phyloP scores from a whole-genome alignment of 176 grass and related monocot genomes.

The Pontederia paniculata region DNA sequence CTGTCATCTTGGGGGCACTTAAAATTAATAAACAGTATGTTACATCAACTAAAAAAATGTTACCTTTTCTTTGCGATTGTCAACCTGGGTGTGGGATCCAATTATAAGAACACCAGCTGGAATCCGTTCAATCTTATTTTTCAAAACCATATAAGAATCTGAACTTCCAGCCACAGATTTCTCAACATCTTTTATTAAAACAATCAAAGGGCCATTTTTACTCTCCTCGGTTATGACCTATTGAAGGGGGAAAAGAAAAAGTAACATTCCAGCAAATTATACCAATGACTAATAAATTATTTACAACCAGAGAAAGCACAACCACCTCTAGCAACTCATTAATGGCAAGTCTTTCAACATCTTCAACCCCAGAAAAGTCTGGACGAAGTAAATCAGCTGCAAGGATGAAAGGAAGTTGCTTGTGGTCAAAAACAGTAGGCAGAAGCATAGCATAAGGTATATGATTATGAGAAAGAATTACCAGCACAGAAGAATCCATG shows the following conservation, averaged over 20 bases:
- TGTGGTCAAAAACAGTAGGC: background rate
- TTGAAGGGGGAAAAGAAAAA: conserved; percentile 22
- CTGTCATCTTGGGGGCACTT: background rate
- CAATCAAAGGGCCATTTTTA: conserved; percentile 77
- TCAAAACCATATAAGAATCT: conserved; percentile 62
- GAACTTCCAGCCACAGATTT: conserved; percentile 86
- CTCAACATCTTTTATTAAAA: conserved; percentile 87
- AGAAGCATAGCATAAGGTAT: conserved; percentile 6
- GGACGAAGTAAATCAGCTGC: conserved; percentile 70
- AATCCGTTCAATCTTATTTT: conserved; percentile 66
- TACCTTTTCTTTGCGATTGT: conserved; percentile 99
- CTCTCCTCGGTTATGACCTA: conserved; percentile 91
- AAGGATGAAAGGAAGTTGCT: conserved; percentile 1
- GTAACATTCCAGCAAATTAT: background rate
- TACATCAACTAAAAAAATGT: background rate
- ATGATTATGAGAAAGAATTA: conserved; percentile 29
- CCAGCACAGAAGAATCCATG: conserved; percentile 95
- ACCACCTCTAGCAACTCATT: conserved; percentile 75
- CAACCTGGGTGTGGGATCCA: conserved; percentile 78
- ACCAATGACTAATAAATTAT: background rate
- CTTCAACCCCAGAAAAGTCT: conserved; percentile 47
- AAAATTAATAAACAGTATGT: background rate
- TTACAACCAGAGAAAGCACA: background rate
- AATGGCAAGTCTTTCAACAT: conserved; percentile 76
- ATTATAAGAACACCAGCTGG: conserved; percentile 85